These are phyloP conservation scores for Cystofilobasidium capitatum DNA, from an alignment of 768 basidiomycete genomes.

Conservation along the genomic window DNA sequence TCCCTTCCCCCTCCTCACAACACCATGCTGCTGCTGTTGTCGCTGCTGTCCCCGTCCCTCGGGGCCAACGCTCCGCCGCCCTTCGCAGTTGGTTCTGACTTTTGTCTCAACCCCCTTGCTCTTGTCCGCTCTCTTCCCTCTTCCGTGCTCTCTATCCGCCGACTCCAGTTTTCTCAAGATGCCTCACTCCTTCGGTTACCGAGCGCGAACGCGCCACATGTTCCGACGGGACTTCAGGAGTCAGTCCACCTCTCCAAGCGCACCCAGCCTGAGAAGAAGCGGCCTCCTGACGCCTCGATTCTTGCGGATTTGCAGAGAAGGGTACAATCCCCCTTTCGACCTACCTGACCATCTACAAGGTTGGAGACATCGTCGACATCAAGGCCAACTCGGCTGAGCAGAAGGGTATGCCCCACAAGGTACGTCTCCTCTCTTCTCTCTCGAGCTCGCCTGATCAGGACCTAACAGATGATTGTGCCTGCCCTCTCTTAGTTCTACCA, in stretches of 20 bases:
- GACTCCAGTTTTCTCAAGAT: constrained; percentile 43
- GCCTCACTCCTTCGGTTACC: constrained; percentile 99
- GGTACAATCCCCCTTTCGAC: constrained; percentile 85
- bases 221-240: constrained; percentile 99
- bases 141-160: neutral
- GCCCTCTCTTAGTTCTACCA: constrained; percentile 37
- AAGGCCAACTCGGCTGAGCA: constrained; percentile 98
- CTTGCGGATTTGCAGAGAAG: constrained; percentile 51
- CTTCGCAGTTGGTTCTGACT: too few relatives aligned
- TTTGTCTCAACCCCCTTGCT: too few relatives aligned
- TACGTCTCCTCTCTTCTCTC: constrained; percentile 45
- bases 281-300: neutral
- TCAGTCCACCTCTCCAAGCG: constrained; percentile 41
- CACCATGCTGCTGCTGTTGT: too few relatives aligned
- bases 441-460: constrained; percentile 1
- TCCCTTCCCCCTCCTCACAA: too few relatives aligned
- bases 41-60: too few relatives aligned
- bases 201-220: constrained; percentile 99
- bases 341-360: constrained; percentile 81
- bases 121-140: too few relatives aligned
- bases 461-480: neutral
- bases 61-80: too few relatives aligned
- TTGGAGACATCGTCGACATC: constrained; percentile 99
- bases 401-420: constrained; percentile 99
- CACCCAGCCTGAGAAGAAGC: neutral